Conservation (phyloP, 2,329 filamentous ascomycete genomes). For the Colletotrichum chlorophyti region DNA sequence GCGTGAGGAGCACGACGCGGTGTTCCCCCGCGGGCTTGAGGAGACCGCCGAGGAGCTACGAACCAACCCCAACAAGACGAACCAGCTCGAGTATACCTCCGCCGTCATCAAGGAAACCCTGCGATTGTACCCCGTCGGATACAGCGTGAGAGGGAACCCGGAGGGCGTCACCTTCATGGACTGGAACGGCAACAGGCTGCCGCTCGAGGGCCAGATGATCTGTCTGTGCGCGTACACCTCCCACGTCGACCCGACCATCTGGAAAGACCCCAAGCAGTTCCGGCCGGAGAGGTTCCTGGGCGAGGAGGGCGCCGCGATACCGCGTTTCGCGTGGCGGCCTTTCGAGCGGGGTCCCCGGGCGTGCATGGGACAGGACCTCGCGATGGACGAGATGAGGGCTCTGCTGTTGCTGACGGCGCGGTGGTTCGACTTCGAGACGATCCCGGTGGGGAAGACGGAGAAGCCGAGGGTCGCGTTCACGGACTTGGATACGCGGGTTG, state of each 20-base stretch:
- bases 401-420: constrained; percentile 29
- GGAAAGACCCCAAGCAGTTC: constrained; percentile 44
- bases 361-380: constrained; percentile 43
- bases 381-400: constrained; percentile 38
- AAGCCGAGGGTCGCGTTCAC: constrained; percentile 26
- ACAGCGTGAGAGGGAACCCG: constrained; percentile 42
- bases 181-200: constrained; percentile 42
- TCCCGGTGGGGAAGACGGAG: constrained; percentile 18
- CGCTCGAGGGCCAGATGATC: constrained; percentile 39
- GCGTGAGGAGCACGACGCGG: constrained; percentile 31
- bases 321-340: constrained; percentile 28
- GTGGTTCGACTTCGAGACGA: constrained; percentile 34
- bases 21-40: constrained; percentile 36
- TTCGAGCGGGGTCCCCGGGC: constrained; percentile 43
- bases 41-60: constrained; percentile 43
- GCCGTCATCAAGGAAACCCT: constrained; percentile 62
- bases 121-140: constrained; percentile 56
- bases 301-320: constrained; percentile 15
- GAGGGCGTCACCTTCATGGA: constrained; percentile 42
- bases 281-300: constrained; percentile 48
- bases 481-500: constrained; percentile 32
- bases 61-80: constrained; percentile 50
- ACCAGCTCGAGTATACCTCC: constrained; percentile 56
- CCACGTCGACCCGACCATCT: constrained; percentile 42
- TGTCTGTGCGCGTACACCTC: constrained; percentile 29